phyloP scores from a whole-genome alignment of 108 stramenopile species.

The Bacterosira constricta region DNA sequence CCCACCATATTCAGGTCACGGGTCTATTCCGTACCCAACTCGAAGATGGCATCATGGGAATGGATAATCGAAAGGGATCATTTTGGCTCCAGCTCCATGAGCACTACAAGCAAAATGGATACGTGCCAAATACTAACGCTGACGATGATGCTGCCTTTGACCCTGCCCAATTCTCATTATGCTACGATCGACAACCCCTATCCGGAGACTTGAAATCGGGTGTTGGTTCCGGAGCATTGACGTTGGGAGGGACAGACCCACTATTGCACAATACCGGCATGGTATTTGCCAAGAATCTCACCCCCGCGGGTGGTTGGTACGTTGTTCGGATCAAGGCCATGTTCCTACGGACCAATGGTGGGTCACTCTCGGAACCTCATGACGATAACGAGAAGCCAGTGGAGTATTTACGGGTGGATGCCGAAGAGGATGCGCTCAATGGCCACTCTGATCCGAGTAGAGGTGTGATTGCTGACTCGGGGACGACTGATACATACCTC shows the following conservation, averaged over 20 bases:
- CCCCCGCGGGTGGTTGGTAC: slow-evolving; percentile 38
- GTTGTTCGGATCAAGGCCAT: slow-evolving; percentile 27
- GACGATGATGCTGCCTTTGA: slow-evolving; percentile 32
- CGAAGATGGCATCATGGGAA: slow-evolving; percentile 93
- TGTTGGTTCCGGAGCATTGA: slow-evolving; percentile 33
- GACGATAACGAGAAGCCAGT: not conserved
- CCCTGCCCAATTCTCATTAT: slow-evolving; percentile 58
- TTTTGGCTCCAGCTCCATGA: slow-evolving; percentile 71
- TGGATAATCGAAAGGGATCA: slow-evolving; percentile 43
- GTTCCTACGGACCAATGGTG: slow-evolving; percentile 38
- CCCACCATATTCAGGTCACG: slow-evolving; percentile 56
- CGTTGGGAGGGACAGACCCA: slow-evolving; percentile 48
- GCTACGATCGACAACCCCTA: slow-evolving; percentile 56
- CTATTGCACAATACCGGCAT: slow-evolving; percentile 35
- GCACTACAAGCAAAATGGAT: slow-evolving; percentile 23
- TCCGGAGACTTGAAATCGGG: slow-evolving; percentile 37
- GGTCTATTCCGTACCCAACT: slow-evolving; percentile 90
- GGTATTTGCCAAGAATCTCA: slow-evolving; percentile 41
- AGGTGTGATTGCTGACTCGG: slow-evolving; percentile 57
- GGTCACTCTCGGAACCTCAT: slow-evolving; percentile 19
- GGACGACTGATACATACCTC: slow-evolving; percentile 62
- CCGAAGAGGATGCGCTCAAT: slow-evolving; percentile 17
- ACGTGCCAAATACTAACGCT: not conserved
- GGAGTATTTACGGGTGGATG: slow-evolving; percentile 24
- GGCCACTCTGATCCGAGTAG: not conserved